Percentiles rank a stretch among this genome's conserved stretches.
Evolutionary conservation across 108 stramenopile genomes (phyloP).

Genomic region (Mayamaea pseudoterrestris): DNA sequence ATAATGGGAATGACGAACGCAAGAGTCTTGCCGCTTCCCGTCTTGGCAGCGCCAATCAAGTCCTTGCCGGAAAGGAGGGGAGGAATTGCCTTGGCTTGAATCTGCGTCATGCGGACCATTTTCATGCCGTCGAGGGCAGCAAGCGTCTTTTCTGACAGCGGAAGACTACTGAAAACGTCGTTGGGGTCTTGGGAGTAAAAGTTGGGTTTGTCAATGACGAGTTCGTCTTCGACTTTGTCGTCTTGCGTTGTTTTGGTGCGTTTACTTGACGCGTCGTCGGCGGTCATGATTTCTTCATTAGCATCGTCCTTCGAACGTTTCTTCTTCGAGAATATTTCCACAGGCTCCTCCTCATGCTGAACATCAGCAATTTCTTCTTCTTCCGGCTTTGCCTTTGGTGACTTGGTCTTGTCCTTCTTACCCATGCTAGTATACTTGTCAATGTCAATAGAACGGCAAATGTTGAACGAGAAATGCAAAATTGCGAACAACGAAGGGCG

Average conservation of each 20-base stretch:
- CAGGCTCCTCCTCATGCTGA: not conserved
- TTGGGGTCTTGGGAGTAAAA: constrained; percentile 23
- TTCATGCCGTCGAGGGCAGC: constrained; percentile 35
- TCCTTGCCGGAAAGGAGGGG: constrained; percentile 89
- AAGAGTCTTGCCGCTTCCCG: constrained; percentile 95
- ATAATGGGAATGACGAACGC: constrained; percentile 93
- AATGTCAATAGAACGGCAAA: too few species aligned
- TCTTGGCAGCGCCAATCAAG: constrained; percentile 96
- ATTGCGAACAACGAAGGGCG: too few species aligned
- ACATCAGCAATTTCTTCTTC: not conserved
- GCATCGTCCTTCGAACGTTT: constrained; percentile 13
- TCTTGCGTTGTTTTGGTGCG: not conserved
- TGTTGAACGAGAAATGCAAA: too few species aligned
- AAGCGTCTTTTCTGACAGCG: constrained; percentile 84
- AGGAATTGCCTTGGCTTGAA: constrained; percentile 92
- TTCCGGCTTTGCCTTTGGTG: constrained; percentile 1
- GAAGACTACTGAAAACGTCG: constrained; percentile 70
- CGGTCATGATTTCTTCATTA: constrained; percentile 1
- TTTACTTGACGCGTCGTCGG: constrained; percentile 11
- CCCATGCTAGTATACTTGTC: constrained; percentile 2
- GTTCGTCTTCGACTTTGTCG: constrained; percentile 1
- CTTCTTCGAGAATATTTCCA: constrained; percentile 1
- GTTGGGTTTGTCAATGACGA: constrained; percentile 25
- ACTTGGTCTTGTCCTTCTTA: constrained; percentile 15
- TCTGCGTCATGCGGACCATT: constrained; percentile 89